A percentile compares a stretch with the other conserved stretches of the same genome.
Evolutionary conservation across 108 stramenopile genomes (phyloP).

Genomic region (Skeletonema costatum): DNA sequence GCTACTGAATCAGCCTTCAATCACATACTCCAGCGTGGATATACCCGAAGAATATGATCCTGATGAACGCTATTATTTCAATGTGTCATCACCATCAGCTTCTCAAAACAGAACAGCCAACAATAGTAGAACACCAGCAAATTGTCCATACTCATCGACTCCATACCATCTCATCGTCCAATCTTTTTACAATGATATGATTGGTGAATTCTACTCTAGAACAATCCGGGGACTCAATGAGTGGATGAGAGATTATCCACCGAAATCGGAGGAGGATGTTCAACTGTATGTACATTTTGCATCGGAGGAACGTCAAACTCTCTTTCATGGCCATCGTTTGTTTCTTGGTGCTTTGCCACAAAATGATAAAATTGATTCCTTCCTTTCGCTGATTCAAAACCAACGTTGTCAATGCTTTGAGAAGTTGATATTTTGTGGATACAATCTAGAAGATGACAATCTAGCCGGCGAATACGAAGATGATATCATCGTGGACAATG

Average conservation of each 20-base stretch:
- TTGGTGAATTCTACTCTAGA: conserved; percentile 50
- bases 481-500: not conserved
- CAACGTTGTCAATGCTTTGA: conserved; percentile 34
- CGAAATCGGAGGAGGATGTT: conserved; percentile 3
- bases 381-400: conserved; percentile 12
- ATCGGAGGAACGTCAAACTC: not conserved
- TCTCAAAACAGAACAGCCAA: too few relatives aligned
- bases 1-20: conserved; percentile 13
- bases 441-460: conserved; percentile 15
- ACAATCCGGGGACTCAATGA: conserved; percentile 27
- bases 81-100: conserved; percentile 16
- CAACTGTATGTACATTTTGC: conserved; percentile 38
- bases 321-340: conserved; percentile 37
- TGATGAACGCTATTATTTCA: conserved; percentile 33
- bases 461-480: not conserved
- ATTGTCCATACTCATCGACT: conserved; percentile 3
- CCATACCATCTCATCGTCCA: conserved; percentile 43
- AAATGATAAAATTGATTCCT: conserved; percentile 22
- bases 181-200: conserved; percentile 48
- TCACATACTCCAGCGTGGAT: conserved; percentile 11
- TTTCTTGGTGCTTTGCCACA: conserved; percentile 32
- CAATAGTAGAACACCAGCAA: too few relatives aligned
- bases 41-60: conserved; percentile 1
- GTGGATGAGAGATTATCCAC: conserved; percentile 28
- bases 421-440: conserved; percentile 52